Percentiles rank a stretch among this genome's conserved stretches.
Evolutionary conservation across 2,329 filamentous ascomycete species (phyloP).

Genomic region (Escovopsis weberi): DNA sequence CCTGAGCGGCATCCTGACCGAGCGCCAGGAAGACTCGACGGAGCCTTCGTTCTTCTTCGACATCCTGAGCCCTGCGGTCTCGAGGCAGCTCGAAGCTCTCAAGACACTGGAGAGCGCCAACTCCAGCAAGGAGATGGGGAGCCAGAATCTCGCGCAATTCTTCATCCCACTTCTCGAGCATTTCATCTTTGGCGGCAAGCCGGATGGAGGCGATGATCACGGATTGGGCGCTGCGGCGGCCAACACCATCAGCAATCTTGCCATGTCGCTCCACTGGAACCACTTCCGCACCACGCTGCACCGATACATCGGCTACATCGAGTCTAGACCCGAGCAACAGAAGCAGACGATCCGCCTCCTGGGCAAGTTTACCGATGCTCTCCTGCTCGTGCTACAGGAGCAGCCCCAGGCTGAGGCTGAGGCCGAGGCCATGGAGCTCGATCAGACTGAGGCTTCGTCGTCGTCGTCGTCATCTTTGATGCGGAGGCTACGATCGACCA

Average conservation of each 20-base stretch:
- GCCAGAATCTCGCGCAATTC: conserved; percentile 69
- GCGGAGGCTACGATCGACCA: conserved; percentile 42
- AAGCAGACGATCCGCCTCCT: conserved; percentile 77
- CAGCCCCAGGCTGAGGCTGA: conserved; percentile 6
- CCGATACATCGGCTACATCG: conserved; percentile 70
- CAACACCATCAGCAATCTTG: conserved; percentile 61
- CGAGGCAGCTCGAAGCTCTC: conserved; percentile 72
- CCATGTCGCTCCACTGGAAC: conserved; percentile 70
- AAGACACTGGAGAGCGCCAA: conserved; percentile 61
- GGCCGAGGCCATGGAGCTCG: conserved; percentile 28
- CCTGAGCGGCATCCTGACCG: conserved; percentile 51
- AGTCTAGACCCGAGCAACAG: conserved; percentile 65
- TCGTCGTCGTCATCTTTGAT: conserved; percentile 10
- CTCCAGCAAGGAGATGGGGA: conserved; percentile 46
- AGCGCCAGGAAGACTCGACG: conserved; percentile 46
- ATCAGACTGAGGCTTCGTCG: conserved; percentile 14
- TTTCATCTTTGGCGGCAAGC: conserved; percentile 76
- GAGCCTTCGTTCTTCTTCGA: conserved; percentile 79
- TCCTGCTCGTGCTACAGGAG: conserved; percentile 41
- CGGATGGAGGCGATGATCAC: conserved; percentile 60
- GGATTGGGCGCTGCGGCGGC: conserved; percentile 78
- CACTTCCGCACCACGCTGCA: conserved; percentile 77
- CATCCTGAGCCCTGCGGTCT: conserved; percentile 76
- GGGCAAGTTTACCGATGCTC: conserved; percentile 64
- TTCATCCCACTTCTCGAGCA: conserved; percentile 88